Base-by-base conservation (phyloP, 2,329 filamentous ascomycete genomes). In the Aureobasidium sp. region DNA sequence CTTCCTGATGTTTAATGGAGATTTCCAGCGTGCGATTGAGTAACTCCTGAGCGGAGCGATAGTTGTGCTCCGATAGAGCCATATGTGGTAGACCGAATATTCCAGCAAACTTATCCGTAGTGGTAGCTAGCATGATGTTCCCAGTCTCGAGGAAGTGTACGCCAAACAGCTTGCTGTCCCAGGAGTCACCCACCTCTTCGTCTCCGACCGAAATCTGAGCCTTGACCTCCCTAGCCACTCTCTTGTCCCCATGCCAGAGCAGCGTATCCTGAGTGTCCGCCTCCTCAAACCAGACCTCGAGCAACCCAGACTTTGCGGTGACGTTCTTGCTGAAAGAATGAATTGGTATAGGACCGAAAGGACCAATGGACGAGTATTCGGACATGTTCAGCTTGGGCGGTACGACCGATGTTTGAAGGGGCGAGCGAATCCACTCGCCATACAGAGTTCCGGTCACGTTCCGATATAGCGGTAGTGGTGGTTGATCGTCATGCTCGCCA, bases 1-100 rank as follows among this genome's bases (percentile, higher is more conserved):
- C 73, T 71, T 86, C 83, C 71, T 90, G 88, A 37, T 79, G 81
- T n/a, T 83, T 74, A 2, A 96, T 84, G 0, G 85, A 82, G 59
- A 84, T 79, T 24, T 84, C 82, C 15, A 97, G 78, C 0, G 89
- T 92, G 66, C 82, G 79, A 69, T 93, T 89, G 39, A 97, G 79
- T 17, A 96, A 77, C 56, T 78, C 77, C 55, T 74, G 74, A 3
- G 77, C 69, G 1, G 70, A 66, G 6, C 72, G 73, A 67, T 84
- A 87, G 2, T 79, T 76, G 62, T 78, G 75, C 26, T 77, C 70
- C 6, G 81, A 83, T 17, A 90, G 82, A 0, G 89, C 81, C 57
- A 99, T 82, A 73, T 97, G 92, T 29, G 94, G 92, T 51, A 97
- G 78, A 2, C 87, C 89, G 72, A 96, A 96, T 62, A 97, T 87